Conservation (phyloP, 257 asterid species). For the Jaltomata sinuosa region DNA sequence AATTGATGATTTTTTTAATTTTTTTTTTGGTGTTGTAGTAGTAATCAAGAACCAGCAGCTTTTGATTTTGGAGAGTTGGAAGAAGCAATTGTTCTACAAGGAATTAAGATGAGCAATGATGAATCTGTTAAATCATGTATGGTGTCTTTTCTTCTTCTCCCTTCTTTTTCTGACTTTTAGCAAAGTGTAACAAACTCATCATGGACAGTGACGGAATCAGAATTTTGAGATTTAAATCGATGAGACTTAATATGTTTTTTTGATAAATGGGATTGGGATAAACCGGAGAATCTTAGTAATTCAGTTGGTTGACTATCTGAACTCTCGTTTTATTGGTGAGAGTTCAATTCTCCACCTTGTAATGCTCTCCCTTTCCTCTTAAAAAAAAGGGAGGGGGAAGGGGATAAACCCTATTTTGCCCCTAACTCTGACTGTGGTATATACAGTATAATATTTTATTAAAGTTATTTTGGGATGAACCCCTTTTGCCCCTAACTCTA, state of each 20-base stretch:
- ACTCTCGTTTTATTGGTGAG: too few species aligned
- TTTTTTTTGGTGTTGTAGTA: not conserved
- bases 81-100: conserved; percentile 76
- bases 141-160: not conserved
- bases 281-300: too few species aligned
- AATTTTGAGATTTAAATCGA: not conserved
- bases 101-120: conserved; percentile 40
- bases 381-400: too few species aligned
- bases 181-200: conserved; percentile 27
- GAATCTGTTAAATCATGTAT: conserved; percentile 71
- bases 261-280: not conserved
- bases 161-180: conserved; percentile 33
- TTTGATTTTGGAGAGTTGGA: conserved; percentile 91
- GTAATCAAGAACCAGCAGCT: conserved; percentile 58
- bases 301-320: too few species aligned
- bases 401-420: not conserved
- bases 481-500: not conserved
- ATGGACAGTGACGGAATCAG: not conserved
- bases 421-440: not conserved
- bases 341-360: too few species aligned
- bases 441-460: not conserved
- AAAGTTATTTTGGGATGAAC: not conserved
- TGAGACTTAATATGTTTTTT: not conserved
- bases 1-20: not conserved
- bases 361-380: too few species aligned